A percentile compares a stretch with the other conserved stretches of the same genome.
Evolutionary conservation across 2,329 filamentous ascomycete genomes (phyloP).

Genomic region (Botrytis cinerea): DNA sequence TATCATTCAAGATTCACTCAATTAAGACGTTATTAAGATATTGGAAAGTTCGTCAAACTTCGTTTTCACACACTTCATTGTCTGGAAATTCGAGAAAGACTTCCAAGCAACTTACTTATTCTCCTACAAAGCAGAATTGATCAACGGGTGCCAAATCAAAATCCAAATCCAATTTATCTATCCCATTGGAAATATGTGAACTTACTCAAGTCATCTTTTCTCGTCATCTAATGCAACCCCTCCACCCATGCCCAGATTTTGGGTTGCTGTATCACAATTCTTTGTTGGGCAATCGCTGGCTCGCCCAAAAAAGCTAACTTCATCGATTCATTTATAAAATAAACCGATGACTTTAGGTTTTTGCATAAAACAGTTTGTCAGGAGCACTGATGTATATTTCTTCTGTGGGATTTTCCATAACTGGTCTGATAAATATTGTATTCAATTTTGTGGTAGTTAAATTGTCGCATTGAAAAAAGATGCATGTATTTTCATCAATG

Average conservation of each 20-base stretch:
- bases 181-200: not conserved
- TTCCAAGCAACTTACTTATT: not conserved
- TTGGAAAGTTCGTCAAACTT: not conserved
- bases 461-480: conserved; percentile 47
- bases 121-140: not conserved
- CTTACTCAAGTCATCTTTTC: not conserved
- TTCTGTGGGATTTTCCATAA: conserved; percentile 52
- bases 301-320: fast-evolving
- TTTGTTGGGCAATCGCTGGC: not conserved
- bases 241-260: not conserved
- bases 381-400: conserved; percentile 47
- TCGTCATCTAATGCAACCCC: not conserved
- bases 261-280: not conserved
- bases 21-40: not conserved
- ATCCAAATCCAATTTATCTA: not conserved
- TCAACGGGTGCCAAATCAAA: not conserved
- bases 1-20: not conserved
- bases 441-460: conserved; percentile 44
- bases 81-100: not conserved
- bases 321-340: too few species aligned
- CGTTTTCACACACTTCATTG: not conserved
- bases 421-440: conserved; percentile 47
- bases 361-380: not conserved
- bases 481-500: conserved; percentile 40
- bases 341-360: not conserved